Conservation (phyloP, 2,329 filamentous ascomycete genomes). For the Ascochyta viciae-villosae region DNA sequence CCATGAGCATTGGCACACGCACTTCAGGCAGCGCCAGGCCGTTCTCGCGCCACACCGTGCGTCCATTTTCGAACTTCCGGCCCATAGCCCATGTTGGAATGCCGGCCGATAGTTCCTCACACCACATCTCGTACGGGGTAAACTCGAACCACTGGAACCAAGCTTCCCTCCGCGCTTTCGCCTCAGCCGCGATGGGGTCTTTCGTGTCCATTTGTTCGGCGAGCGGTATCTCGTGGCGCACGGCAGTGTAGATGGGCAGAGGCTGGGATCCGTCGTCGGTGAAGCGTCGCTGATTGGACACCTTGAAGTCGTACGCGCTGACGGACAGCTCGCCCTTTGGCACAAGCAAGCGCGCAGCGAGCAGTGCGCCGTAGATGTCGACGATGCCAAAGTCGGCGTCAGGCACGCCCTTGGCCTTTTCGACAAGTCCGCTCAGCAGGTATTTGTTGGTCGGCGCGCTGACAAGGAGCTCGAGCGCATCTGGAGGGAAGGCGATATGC, state of each 20-base stretch:
- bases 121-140: conserved; percentile 94
- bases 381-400: conserved; percentile 87
- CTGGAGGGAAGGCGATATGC: conserved; percentile 91
- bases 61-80: conserved; percentile 77
- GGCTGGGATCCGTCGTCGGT: conserved; percentile 81
- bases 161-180: conserved; percentile 66
- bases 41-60: conserved; percentile 67
- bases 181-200: conserved; percentile 49
- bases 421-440: conserved; percentile 84
- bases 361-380: conserved; percentile 86
- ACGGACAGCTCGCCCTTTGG: conserved; percentile 83
- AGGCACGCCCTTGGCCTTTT: conserved; percentile 86
- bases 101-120: conserved; percentile 87
- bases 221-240: conserved; percentile 91
- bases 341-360: conserved; percentile 84
- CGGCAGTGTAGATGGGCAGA: conserved; percentile 92
- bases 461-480: conserved; percentile 80
- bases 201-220: conserved; percentile 54
- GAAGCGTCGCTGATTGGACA: conserved; percentile 83
- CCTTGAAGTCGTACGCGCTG: conserved; percentile 80
- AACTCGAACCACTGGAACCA: conserved; percentile 98
- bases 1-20: conserved; percentile 82
- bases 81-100: conserved; percentile 96
- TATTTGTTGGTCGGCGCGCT: conserved; percentile 92
- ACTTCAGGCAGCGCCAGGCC: conserved; percentile 81